Evolutionary conservation across 2,329 filamentous ascomycete genomes (phyloP), one percentile per base, ranked within the genome.

Genomic region (Neocucurbitaria cava): DNA sequence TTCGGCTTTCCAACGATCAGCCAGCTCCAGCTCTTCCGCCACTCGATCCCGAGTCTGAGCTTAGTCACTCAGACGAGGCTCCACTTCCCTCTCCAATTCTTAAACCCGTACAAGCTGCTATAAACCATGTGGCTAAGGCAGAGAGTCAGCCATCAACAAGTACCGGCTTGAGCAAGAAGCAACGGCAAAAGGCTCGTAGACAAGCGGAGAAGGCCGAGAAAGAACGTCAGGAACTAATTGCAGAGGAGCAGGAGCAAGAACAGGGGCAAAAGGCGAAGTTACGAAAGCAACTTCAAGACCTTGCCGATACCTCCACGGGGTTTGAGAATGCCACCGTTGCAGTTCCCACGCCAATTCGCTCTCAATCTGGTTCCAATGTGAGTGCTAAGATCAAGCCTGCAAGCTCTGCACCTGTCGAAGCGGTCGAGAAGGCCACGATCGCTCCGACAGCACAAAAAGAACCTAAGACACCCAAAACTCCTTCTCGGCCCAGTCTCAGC

Each of bases 11-110:
- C 10, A 62, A 64, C 26, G 48, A 54, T 5, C 52, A 49, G 8
- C 65, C 61, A 10, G 41, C 57, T 15, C 57, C 63, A 10, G 58
- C 62, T n/a, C 20, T 67, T 35, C 62, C 59, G 41, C 62, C 69
- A 26, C 53, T 65, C 18, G 64, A 69, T 15, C 52, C 62, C 3
- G 58, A 70, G 7, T 68, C 64, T 11, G 71, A 68, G 51, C 74
- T 65, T 1, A 80, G 79, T 50, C 75, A 73, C 26, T 79, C 77
- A 9, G 79, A 81, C 53, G 79, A 79, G n/a, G 76, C 75, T 31
- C 64, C 73, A 7, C 28, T 62, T 36, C 64, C 65, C 1, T 63
- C 64, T 7, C 63, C 64, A 7, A 21, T 51, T 10, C 35, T 60
- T 20, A 35, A 38, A 24, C 28, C 49, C 10, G 36, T 35, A 18